Conservation (phyloP, 2,329 filamentous ascomycete genomes). For the Tympanopsis confertula region DNA sequence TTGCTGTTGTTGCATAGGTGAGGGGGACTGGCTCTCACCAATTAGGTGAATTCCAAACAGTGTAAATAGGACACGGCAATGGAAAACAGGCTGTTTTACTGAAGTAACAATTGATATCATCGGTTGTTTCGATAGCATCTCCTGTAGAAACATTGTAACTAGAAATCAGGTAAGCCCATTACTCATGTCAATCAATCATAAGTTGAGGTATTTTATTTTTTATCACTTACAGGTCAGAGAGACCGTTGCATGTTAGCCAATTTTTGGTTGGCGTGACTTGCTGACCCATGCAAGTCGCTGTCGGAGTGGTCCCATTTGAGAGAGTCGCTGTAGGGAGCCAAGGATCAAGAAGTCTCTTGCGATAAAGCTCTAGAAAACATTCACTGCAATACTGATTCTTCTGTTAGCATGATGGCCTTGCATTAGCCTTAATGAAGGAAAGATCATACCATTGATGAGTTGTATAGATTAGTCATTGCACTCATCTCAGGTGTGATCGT, state of each 20-base stretch:
- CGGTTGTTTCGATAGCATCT: slow-evolving; percentile 5
- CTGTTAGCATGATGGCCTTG: not conserved
- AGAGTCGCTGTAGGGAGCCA: slow-evolving; percentile 7
- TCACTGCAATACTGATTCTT: slow-evolving; percentile 8
- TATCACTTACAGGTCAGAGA: slow-evolving; percentile 6
- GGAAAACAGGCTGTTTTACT: slow-evolving; percentile 5
- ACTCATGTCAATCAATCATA: not conserved
- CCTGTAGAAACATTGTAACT: slow-evolving; percentile 7
- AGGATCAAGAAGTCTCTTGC: slow-evolving; percentile 7
- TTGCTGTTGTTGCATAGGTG: not conserved
- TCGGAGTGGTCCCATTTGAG: slow-evolving; percentile 6
- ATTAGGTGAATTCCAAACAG: slow-evolving; percentile 4
- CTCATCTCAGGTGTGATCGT: slow-evolving; percentile 4
- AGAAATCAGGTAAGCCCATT: not conserved
- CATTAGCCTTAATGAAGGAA: not conserved
- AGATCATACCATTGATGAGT: slow-evolving; percentile 1
- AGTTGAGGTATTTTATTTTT: not conserved
- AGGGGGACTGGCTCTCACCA: slow-evolving; percentile 2
- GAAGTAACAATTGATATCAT: slow-evolving; percentile 6
- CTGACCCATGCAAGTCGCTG: slow-evolving; percentile 9
- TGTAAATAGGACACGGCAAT: slow-evolving; percentile 7
- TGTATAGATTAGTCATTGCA: slow-evolving; percentile 6
- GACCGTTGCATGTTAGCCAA: slow-evolving; percentile 5
- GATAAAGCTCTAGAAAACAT: slow-evolving; percentile 8
- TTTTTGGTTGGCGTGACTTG: slow-evolving; percentile 1